A percentile compares a stretch with the other conserved stretches of the same genome.
Evolutionary conservation across 2,329 filamentous ascomycete species (phyloP).

Genomic region (Colletotrichum sp.): DNA sequence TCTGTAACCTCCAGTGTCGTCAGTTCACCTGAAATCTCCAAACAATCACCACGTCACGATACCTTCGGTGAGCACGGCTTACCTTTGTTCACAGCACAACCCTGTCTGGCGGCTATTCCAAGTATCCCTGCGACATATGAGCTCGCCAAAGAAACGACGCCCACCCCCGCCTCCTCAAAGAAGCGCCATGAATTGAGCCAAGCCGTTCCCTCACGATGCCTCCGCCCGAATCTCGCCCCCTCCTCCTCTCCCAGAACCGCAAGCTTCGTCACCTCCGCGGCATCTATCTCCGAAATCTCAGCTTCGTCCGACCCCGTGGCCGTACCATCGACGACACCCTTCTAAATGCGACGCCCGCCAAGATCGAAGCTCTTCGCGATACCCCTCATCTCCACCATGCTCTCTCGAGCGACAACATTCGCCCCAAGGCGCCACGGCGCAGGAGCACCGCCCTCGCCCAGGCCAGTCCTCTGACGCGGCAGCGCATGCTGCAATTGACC

Average conservation of each 20-base stretch:
- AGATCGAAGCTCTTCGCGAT: slow-evolving; percentile 60
- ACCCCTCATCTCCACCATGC: slow-evolving; percentile 57
- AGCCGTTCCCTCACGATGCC: slow-evolving; percentile 4
- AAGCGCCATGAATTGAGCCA: slow-evolving; percentile 15
- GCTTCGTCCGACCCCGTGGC: slow-evolving; percentile 62
- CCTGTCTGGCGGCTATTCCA: not conserved
- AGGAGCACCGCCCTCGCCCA: slow-evolving; percentile 53
- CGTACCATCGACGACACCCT: slow-evolving; percentile 78
- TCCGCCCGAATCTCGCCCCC: slow-evolving; percentile 41
- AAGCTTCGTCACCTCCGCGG: slow-evolving; percentile 87
- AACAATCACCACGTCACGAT: not conserved
- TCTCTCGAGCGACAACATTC: slow-evolving; percentile 58
- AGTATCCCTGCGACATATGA: not conserved
- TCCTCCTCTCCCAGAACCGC: slow-evolving; percentile 76
- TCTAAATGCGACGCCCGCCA: slow-evolving; percentile 72
- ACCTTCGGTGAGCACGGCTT: not conserved
- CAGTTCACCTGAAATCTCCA: not conserved
- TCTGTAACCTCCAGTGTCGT: not conserved
- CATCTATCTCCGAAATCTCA: slow-evolving; percentile 85
- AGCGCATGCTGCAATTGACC: slow-evolving; percentile 78
- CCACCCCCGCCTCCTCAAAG: not conserved
- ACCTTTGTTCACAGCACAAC: not conserved
- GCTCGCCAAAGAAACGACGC: not conserved
- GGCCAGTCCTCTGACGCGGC: slow-evolving; percentile 57
- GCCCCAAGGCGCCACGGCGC: slow-evolving; percentile 43